Conservation (phyloP, 78 protist genomes). For the Dictyostelium intermedium region DNA sequence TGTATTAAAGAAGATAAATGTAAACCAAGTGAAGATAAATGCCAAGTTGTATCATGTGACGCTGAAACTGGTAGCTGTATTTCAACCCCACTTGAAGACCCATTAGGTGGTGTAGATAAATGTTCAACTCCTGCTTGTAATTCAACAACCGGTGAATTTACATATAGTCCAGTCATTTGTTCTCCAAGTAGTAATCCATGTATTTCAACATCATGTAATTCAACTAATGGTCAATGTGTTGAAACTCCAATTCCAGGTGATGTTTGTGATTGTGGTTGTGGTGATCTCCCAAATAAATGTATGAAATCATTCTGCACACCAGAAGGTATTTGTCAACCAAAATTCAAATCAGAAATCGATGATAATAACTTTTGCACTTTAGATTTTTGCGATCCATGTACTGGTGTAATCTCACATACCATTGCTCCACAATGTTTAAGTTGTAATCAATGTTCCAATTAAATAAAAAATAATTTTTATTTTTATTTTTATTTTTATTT, state of each 20-base stretch:
- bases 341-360: background rate
- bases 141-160: too few relatives aligned
- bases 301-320: background rate
- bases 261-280: background rate
- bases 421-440: background rate
- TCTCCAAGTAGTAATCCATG: background rate
- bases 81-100: background rate
- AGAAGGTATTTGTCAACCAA: background rate
- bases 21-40: background rate
- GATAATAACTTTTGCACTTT: conserved; percentile 32
- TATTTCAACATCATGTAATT: background rate
- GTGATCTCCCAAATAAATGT: background rate
- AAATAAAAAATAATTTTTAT: background rate
- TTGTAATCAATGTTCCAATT: background rate
- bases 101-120: too few relatives aligned
- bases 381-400: conserved; percentile 1
- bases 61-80: background rate
- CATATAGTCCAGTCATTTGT: background rate
- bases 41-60: background rate
- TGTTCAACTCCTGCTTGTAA: too few relatives aligned
- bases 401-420: conserved; percentile 9
- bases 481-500: too few relatives aligned
- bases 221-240: background rate
- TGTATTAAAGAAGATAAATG: background rate
- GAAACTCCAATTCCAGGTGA: background rate